phyloP scores from a whole-genome alignment of 2,329 filamentous ascomycete species.

The Orbilia ellipsospora region DNA sequence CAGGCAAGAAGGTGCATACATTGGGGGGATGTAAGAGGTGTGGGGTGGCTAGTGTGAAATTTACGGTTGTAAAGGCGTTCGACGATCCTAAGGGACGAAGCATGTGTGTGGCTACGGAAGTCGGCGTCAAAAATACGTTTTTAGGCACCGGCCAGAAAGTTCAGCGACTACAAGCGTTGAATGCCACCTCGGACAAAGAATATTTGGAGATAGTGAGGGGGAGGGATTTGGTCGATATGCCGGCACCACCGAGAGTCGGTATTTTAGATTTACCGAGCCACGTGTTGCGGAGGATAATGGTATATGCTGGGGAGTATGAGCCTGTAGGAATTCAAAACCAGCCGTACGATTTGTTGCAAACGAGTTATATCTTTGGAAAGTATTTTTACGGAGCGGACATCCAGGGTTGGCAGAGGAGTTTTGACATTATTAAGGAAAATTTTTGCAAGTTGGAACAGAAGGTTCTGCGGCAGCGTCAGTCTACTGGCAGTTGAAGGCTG shows the following conservation, averaged over 20 bases:
- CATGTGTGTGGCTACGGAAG: conserved; percentile 30
- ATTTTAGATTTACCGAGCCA: conserved; percentile 32
- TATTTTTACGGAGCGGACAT: conserved; percentile 9
- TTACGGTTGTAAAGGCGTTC: conserved; percentile 37
- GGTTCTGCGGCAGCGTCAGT: background rate
- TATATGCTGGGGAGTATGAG: conserved; percentile 1
- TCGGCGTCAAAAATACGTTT: conserved; percentile 1
- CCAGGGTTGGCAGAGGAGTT: background rate
- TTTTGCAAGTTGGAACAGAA: background rate
- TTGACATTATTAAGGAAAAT: background rate
- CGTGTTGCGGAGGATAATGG: conserved; percentile 30
- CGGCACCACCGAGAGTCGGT: conserved; percentile 10
- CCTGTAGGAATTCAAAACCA: background rate
- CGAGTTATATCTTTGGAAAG: conserved; percentile 26
- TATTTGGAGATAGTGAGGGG: conserved; percentile 25
- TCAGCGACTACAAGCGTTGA: conserved; percentile 8
- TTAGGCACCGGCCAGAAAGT: background rate
- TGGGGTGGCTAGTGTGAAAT: conserved; percentile 23
- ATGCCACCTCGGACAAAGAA: background rate
- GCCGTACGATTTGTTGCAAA: conserved; percentile 9
- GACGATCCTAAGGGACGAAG: conserved; percentile 9
- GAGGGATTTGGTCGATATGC: conserved; percentile 9
- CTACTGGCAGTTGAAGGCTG: background rate
- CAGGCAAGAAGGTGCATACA: background rate
- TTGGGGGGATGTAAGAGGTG: conserved; percentile 31